Conservation (phyloP, 371 early-diverging fungal genomes). For the Mortierella sp. region DNA sequence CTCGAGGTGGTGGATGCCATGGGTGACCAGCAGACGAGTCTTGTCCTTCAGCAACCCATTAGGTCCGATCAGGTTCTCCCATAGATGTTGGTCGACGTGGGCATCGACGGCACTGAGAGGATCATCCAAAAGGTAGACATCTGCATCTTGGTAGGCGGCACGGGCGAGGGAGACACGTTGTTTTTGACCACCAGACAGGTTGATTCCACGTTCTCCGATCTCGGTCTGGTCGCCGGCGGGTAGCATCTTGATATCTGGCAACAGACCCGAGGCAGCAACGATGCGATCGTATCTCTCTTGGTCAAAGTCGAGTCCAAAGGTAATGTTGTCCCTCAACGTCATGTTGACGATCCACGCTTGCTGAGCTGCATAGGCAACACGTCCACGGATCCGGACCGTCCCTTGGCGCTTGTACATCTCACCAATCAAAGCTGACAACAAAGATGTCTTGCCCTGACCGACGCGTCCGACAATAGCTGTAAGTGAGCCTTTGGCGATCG, state of each 20-base stretch:
- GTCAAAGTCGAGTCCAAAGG: constrained; percentile 62
- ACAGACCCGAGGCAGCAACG: constrained; percentile 66
- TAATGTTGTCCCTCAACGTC: constrained; percentile 65
- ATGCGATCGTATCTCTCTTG: constrained; percentile 63
- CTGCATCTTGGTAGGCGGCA: constrained; percentile 62
- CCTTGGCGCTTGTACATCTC: constrained; percentile 61
- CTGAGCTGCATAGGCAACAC: constrained; percentile 62
- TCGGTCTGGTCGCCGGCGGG: constrained; percentile 78
- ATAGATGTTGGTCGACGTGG: constrained; percentile 69
- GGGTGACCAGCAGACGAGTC: constrained; percentile 64
- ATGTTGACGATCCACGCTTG: constrained; percentile 70
- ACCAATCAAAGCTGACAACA: constrained; percentile 61
- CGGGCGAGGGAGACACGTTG: constrained; percentile 67
- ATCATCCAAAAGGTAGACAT: constrained; percentile 79
- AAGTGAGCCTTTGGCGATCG: constrained; percentile 30
- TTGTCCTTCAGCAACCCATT: constrained; percentile 72
- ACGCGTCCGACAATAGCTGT: constrained; percentile 63
- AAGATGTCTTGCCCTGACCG: constrained; percentile 63
- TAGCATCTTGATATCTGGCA: constrained; percentile 73
- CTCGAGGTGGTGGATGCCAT: constrained; percentile 60
- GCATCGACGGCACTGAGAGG: constrained; percentile 89
- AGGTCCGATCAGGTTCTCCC: constrained; percentile 63
- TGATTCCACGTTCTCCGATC: constrained; percentile 68
- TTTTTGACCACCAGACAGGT: constrained; percentile 72
- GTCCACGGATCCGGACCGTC: constrained; percentile 48